Evolutionary conservation across 108 stramenopile genomes (phyloP), one percentile per base, ranked within the genome.

Genomic region (Stephanodiscus triporus): DNA sequence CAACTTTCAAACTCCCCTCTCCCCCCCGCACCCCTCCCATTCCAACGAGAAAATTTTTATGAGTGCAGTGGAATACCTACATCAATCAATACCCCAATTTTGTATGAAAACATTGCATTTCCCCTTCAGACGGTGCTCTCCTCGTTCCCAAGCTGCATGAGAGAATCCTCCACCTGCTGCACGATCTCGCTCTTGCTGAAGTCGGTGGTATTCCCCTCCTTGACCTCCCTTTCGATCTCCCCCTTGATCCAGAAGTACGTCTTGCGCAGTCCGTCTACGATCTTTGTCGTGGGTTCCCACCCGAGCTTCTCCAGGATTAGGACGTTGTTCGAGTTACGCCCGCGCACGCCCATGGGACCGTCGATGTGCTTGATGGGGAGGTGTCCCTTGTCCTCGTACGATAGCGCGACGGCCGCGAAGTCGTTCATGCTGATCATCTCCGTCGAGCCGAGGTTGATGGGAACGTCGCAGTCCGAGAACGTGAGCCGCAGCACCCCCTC

Each of bases 261-360:
- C 82, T 91, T 88, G 37, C 80, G 73, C 30, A 98, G 88, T 16
- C 97, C 98, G 54, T 94, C 93, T 36, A 68, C 37, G 73, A 98
- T 97, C 69, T 85, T 75, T 24, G 96, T 96, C 63, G 78, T 88
- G 0, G 98, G 98, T 54, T 95, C 96, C 98, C 98, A 99, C 48
- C 94, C 93, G 56, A 99, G 86, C 82, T 95, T 91, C 67, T 96
- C 95, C 51, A 87, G 61, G 67, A 99, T 98, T 27, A 99, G 78
- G 50, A 89, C 91, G 84, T 96, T 99, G 86, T 99, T 98, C 58
- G 94, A 95, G 87, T 98, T 99, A 69, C 98, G 94, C 48, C 98
- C 98, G 55, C 97, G 89, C 23, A 99, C 98, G n/a, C 98, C 98
- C 95, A 95, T 90, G 54, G 98, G 98, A 48, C 98, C 98, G 40